Evolutionary conservation across 371 early-diverging fungal species (phyloP).

Genomic region (Circinella umbellata): DNA sequence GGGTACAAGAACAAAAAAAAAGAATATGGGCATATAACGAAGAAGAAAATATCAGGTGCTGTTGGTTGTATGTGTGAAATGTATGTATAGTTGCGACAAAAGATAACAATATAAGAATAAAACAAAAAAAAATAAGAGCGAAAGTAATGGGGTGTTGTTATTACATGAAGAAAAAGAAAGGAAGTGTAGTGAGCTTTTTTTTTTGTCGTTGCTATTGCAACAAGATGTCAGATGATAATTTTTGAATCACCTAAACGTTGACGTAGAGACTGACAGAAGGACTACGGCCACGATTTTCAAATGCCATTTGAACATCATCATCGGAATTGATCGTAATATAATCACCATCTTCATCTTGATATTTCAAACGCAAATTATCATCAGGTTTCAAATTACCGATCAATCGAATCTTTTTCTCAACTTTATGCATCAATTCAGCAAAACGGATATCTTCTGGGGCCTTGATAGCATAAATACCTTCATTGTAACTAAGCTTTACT

Average conservation of each 20-base stretch:
- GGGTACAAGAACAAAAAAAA: conserved; percentile 3
- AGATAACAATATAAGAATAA: not conserved
- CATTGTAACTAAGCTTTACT: conserved; percentile 85
- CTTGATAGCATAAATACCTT: conserved; percentile 86
- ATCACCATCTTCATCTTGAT: conserved; percentile 94
- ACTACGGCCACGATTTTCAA: conserved; percentile 68
- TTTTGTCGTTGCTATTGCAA: not conserved
- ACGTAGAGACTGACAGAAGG: conserved; percentile 52
- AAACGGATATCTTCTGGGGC: conserved; percentile 76
- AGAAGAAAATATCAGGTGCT: not conserved
- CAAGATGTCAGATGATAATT: not conserved
- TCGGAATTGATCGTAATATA: conserved; percentile 84
- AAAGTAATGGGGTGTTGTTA: conserved; percentile 3
- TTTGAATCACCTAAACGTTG: conserved; percentile 23
- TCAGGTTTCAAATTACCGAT: conserved; percentile 62
- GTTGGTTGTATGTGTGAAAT: not conserved
- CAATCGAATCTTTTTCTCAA: conserved; percentile 89
- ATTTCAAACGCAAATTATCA: conserved; percentile 75
- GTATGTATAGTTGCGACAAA: not conserved
- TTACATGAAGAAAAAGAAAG: not conserved
- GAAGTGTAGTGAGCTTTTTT: not conserved
- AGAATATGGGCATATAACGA: conserved; percentile 3
- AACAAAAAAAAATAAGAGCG: not conserved
- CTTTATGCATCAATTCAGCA: conserved; percentile 75
- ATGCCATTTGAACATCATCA: conserved; percentile 92